Conservation (phyloP, 2,329 filamentous ascomycete species). For the Chaetomiaceae sp. region DNA sequence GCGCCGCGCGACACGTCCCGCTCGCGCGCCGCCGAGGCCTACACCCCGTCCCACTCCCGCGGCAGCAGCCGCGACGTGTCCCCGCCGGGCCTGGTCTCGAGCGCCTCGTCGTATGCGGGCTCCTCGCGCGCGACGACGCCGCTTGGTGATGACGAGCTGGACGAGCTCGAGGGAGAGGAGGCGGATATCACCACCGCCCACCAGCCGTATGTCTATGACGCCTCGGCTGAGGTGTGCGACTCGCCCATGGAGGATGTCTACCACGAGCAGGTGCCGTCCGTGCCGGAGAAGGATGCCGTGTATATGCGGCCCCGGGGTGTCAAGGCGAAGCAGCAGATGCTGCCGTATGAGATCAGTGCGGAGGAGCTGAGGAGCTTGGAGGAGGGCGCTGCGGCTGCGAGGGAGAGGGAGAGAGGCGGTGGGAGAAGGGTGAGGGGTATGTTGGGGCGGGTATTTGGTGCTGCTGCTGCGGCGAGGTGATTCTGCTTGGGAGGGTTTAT, state of each 20-base stretch:
- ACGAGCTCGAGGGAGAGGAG: too few species aligned
- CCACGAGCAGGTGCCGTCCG: constrained; percentile 33
- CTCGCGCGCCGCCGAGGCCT: constrained; percentile 34
- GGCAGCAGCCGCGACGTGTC: constrained; percentile 42
- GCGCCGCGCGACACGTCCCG: constrained; percentile 40
- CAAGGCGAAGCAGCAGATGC: constrained; percentile 28
- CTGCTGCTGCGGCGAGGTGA: constrained; percentile 16
- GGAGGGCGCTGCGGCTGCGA: too few species aligned
- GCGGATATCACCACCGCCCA: constrained; percentile 29
- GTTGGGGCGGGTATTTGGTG: constrained; percentile 11
- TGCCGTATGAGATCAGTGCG: constrained; percentile 50
- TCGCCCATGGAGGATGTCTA: constrained; percentile 43
- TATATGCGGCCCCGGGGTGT: constrained; percentile 24
- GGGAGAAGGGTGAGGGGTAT: constrained; percentile 10
- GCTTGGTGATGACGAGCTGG: too few species aligned
- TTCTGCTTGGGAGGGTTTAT: background rate
- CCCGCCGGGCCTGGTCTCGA: constrained; percentile 34
- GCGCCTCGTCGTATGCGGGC: constrained; percentile 43
- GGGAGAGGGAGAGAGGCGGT: background rate
- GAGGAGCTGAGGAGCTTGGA: constrained; percentile 48
- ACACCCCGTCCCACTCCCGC: constrained; percentile 27
- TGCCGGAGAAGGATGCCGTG: constrained; percentile 32
- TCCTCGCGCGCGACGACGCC: constrained; percentile 45
- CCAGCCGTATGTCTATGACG: constrained; percentile 37
- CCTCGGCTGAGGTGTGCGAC: constrained; percentile 36